A percentile compares a stretch with the other conserved stretches of the same genome.
These are phyloP conservation scores for Taiwanofungus camphoratus DNA, from an alignment of 1,284 basidiomycete species.

Conservation along the genomic window DNA sequence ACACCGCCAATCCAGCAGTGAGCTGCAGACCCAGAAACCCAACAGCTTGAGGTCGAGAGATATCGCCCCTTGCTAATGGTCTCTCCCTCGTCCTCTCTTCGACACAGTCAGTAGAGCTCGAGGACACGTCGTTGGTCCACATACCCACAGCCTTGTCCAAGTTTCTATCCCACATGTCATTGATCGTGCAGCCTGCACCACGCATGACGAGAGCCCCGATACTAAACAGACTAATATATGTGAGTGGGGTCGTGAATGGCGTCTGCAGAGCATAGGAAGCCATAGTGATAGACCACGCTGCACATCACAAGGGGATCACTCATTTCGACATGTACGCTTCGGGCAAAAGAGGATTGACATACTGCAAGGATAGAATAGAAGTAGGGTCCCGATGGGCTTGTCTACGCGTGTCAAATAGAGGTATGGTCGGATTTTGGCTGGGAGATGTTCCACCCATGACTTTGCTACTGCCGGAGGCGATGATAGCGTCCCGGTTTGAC, in stretches of 20 bases:
- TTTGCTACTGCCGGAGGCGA: constrained; percentile 18
- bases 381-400: constrained; percentile 91
- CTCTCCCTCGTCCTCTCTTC: constrained; percentile 60
- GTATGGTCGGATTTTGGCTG: constrained; percentile 66
- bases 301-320: background rate
- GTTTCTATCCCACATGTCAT: constrained; percentile 97
- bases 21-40: constrained; percentile 85
- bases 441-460: constrained; percentile 68
- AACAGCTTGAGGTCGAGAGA: constrained; percentile 74
- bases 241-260: constrained; percentile 63
- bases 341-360: constrained; percentile 27
- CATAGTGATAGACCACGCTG: constrained; percentile 97
- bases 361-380: constrained; percentile 95
- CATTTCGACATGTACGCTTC: background rate
- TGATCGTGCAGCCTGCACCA: constrained; percentile 97
- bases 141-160: constrained; percentile 89
- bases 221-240: constrained; percentile 82
- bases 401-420: constrained; percentile 84
- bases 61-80: constrained; percentile 79
- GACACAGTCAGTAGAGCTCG: constrained; percentile 34
- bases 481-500: constrained; percentile 13
- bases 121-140: constrained; percentile 25
- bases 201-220: constrained; percentile 93
- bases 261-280: constrained; percentile 73
- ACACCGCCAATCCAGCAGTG: constrained; percentile 78